Evolutionary conservation across 2,329 filamentous ascomycete species (phyloP), one percentile per base, ranked within the genome.

Genomic region (Alternaria triticina): DNA sequence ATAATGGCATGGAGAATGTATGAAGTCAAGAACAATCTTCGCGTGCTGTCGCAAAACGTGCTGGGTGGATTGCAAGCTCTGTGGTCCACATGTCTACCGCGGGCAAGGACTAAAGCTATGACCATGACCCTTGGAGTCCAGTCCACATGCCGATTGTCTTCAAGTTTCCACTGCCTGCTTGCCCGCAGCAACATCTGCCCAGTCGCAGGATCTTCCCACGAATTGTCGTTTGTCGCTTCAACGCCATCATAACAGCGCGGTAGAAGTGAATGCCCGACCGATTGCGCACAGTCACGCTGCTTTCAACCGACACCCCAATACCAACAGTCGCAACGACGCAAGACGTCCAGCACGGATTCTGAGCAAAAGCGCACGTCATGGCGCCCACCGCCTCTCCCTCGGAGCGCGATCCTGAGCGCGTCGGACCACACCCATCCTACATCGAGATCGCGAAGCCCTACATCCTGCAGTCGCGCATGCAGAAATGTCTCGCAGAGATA

Each of bases 401-500:
- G 5, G 70, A 73, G n/a, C 68, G 66, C 49, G 70, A 68, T 27
- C 60, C 57, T 50, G 74, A 70, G 12, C 73, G 73, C 45, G 70
- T 82, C 44, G 83, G 85, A 13, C 88, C 87, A 22, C 87, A 90
- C 73, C 87, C 87, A 1, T 89, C 87, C 20, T 88, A 86, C 72
- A 89, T 90, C 65, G 86, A 88, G 73, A 84, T 90, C 59, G 87
- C 88, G 59, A 86, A 88, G 70, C 92, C 93, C 61, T 98, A 95
- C 82, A 87, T 93, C 66, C 91, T 93, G 69, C 93, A 97, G 77
- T 90, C 93, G 72, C 89, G 89, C 71, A 87, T 98, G 59, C 90
- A 93, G 65, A 87, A 88, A 74, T 89, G 90, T 78, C 86, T 97
- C 61, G 85, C 86, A 47, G 87, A 88, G 20, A 89, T 90, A 65